These are phyloP conservation scores for Agapanthus africanus DNA, from an alignment of 106 monocot species.

Conservation along the genomic window DNA sequence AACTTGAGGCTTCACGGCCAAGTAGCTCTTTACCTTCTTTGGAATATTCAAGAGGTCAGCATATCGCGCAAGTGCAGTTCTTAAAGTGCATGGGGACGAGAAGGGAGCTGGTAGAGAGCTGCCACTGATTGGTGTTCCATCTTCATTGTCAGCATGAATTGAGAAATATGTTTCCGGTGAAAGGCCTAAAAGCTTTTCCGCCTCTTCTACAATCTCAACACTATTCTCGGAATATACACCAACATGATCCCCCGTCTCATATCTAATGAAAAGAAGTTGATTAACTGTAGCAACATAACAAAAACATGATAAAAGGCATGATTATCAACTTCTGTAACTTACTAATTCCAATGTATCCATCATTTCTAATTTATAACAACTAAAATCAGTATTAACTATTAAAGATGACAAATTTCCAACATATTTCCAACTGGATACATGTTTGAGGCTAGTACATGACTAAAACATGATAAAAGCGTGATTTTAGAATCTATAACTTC, in stretches of 20 bases:
- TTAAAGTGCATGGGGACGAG: slow-evolving; percentile 64
- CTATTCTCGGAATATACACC: slow-evolving; percentile 66
- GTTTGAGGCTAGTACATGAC: too few species aligned
- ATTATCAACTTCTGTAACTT: neutral
- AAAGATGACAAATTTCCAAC: too few species aligned
- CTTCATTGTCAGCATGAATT: slow-evolving; percentile 69
- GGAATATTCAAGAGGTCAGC: slow-evolving; percentile 70
- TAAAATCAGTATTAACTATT: too few species aligned
- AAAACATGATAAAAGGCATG: neutral
- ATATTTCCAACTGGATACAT: too few species aligned
- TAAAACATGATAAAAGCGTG: too few species aligned
- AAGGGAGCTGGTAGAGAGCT: slow-evolving; percentile 58
- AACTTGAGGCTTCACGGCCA: neutral
- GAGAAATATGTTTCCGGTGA: slow-evolving; percentile 52
- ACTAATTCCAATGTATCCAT: too few species aligned
- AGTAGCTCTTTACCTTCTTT: slow-evolving; percentile 42
- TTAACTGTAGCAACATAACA: neutral
- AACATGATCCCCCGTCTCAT: slow-evolving; percentile 83
- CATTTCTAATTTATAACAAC: too few species aligned
- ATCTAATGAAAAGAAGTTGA: slow-evolving; percentile 22
- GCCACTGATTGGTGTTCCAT: slow-evolving; percentile 47
- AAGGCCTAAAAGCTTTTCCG: slow-evolving; percentile 47
- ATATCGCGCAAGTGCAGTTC: slow-evolving; percentile 58
- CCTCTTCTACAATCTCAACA: slow-evolving; percentile 52
- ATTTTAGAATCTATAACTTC: too few species aligned